A percentile compares a stretch with the other conserved stretches of the same genome.
phyloP scores from a whole-genome alignment of 1,284 basidiomycete genomes.

The Mrakiaceae sp. region DNA sequence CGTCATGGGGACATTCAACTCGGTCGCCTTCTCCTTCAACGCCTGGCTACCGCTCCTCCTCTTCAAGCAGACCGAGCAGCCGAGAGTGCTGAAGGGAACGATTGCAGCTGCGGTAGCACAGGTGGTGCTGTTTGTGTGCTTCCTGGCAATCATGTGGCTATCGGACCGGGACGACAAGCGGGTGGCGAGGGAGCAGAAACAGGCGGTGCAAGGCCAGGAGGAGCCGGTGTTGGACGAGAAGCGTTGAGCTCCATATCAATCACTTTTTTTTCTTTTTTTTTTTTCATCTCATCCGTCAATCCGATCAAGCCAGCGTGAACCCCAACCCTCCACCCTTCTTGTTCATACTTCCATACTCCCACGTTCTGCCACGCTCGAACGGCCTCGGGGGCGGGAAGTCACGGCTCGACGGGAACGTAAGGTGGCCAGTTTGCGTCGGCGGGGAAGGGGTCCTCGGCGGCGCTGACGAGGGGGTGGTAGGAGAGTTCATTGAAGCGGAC shows the following conservation, averaged over 20 bases:
- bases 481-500: neutral
- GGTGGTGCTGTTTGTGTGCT: neutral
- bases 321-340: slow-evolving; percentile 9
- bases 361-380: slow-evolving; percentile 10
- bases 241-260: no score
- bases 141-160: neutral
- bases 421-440: slow-evolving; percentile 8
- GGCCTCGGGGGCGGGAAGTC: slow-evolving; percentile 12
- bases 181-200: neutral
- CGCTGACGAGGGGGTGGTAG: neutral
- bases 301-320: neutral
- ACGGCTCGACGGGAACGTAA: slow-evolving; percentile 7
- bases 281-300: no score
- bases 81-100: slow-evolving; percentile 21
- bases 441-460: slow-evolving; percentile 2
- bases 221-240: neutral
- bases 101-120: slow-evolving; percentile 20
- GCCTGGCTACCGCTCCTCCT: slow-evolving; percentile 24
- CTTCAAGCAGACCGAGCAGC: slow-evolving; percentile 24
- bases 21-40: slow-evolving; percentile 22
- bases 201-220: neutral
- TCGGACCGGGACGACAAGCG: neutral
- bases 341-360: slow-evolving; percentile 14
- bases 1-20: slow-evolving; percentile 23
- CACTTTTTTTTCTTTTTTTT: no score